phyloP scores from a whole-genome alignment of 805 yeast species.

The Saccharomycopsis malanga region DNA sequence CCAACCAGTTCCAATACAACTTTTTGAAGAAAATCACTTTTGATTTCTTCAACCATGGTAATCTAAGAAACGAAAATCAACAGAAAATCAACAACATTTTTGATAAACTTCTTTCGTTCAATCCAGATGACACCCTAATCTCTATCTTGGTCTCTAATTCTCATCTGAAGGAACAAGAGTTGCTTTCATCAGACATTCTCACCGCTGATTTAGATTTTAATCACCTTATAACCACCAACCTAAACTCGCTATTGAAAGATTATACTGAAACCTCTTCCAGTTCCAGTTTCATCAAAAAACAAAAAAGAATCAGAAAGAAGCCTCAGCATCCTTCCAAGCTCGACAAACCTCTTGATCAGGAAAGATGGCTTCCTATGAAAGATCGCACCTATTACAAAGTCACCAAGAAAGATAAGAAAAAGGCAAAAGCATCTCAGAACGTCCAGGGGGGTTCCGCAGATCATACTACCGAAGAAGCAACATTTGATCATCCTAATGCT shows the following conservation, averaged over 20 bases:
- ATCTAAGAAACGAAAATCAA: not conserved
- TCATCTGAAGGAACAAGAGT: conserved; percentile 19
- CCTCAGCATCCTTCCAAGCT: conserved; percentile 27
- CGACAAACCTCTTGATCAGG: conserved; percentile 44
- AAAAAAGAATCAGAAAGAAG: conserved; percentile 21
- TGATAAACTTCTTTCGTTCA: conserved; percentile 11
- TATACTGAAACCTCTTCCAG: conserved; percentile 1
- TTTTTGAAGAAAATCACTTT: conserved; percentile 18
- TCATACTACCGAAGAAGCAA: conserved; percentile 36
- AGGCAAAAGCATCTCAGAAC: conserved; percentile 39
- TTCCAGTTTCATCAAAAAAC: conserved; percentile 1
- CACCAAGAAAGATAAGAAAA: conserved; percentile 54
- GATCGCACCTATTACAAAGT: conserved; percentile 82
- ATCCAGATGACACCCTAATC: conserved; percentile 13
- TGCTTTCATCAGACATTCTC: conserved; percentile 27
- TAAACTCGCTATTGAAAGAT: conserved; percentile 21
- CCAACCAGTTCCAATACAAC: conserved; percentile 15
- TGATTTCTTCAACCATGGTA: conserved; percentile 13
- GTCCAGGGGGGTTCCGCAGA: conserved; percentile 47
- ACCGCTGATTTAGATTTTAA: conserved; percentile 30
- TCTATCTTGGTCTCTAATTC: not conserved
- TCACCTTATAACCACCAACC: conserved; percentile 25
- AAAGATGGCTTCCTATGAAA: conserved; percentile 87
- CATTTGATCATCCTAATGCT: not conserved
- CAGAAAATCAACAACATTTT: conserved; percentile 10